Percentiles rank a stretch among this genome's conserved stretches.
Evolutionary conservation across 345 rosid genomes (phyloP).

Genomic region (Sisymbrium irio): DNA sequence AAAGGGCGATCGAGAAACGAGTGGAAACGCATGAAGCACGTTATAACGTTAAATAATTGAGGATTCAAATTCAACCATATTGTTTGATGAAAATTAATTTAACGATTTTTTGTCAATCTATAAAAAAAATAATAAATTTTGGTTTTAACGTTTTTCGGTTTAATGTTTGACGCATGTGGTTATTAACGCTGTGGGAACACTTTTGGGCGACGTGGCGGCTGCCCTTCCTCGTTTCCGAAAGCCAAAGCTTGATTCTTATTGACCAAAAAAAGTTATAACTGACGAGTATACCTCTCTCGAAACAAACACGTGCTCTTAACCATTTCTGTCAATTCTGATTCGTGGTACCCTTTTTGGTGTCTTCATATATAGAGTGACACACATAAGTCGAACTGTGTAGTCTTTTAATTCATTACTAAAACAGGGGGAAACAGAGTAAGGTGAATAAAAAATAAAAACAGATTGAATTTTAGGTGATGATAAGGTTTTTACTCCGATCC

Average conservation of each 20-base stretch:
- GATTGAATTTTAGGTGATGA: too few relatives aligned
- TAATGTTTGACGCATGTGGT: constrained; percentile 19
- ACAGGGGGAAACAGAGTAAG: background rate
- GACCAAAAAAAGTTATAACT: background rate
- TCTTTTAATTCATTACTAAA: background rate
- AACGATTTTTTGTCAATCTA: background rate
- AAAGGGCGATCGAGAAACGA: constrained; percentile 13
- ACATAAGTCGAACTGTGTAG: background rate
- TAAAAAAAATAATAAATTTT: background rate
- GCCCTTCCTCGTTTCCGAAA: constrained; percentile 14
- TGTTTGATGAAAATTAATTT: background rate
- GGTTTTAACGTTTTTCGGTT: background rate
- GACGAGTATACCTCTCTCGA: background rate
- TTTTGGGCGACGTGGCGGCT: constrained; percentile 27
- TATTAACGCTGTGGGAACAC: constrained; percentile 8
- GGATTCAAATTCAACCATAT: constrained; percentile 16
- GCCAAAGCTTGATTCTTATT: background rate
- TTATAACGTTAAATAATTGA: constrained; percentile 20
- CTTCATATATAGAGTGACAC: background rate
- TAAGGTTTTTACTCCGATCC: too few relatives aligned
- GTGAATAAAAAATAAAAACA: too few relatives aligned
- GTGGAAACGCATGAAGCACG: constrained; percentile 35
- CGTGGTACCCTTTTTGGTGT: background rate
- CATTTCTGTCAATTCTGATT: background rate
- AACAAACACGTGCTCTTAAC: background rate